Conservation (phyloP, 805 yeast genomes). For the Barnettozyma sucrosica region DNA sequence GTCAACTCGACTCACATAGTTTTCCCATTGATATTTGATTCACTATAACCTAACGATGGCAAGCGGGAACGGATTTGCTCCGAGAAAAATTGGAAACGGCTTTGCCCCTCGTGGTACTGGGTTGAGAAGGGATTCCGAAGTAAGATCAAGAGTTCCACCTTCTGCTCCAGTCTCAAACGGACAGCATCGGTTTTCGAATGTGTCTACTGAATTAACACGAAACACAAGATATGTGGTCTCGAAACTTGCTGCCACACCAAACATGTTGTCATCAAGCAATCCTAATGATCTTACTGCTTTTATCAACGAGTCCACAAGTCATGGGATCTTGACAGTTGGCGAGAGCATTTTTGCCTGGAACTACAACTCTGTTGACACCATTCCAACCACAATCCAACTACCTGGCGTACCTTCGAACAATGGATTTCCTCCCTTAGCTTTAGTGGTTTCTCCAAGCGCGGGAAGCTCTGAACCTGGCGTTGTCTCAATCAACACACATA, state of each 20-base stretch:
- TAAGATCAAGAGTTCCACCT: slow-evolving; percentile 2
- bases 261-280: slow-evolving; percentile 8
- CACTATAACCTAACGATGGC: not conserved
- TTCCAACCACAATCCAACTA: slow-evolving; percentile 53
- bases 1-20: not conserved
- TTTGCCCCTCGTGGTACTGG: slow-evolving; percentile 7
- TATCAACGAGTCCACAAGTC: slow-evolving; percentile 26
- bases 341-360: slow-evolving; percentile 61
- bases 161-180: slow-evolving; percentile 3
- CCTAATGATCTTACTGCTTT: slow-evolving; percentile 20
- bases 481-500: slow-evolving; percentile 50
- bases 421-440: slow-evolving; percentile 44
- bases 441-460: slow-evolving; percentile 51
- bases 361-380: slow-evolving; percentile 53
- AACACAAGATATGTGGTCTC: slow-evolving; percentile 53
- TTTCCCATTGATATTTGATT: not conserved
- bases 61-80: not conserved
- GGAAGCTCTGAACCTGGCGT: slow-evolving; percentile 61
- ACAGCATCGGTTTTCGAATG: slow-evolving; percentile 15
- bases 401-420: slow-evolving; percentile 26
- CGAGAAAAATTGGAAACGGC: slow-evolving; percentile 4
- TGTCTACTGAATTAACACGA: slow-evolving; percentile 46
- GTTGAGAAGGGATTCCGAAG: not conserved
- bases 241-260: slow-evolving; percentile 51
- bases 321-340: slow-evolving; percentile 28